Percentiles rank a stretch among this genome's conserved stretches.
Evolutionary conservation across 192 early-diverging fungal species (phyloP).

Genomic region (Coemansia sp.): DNA sequence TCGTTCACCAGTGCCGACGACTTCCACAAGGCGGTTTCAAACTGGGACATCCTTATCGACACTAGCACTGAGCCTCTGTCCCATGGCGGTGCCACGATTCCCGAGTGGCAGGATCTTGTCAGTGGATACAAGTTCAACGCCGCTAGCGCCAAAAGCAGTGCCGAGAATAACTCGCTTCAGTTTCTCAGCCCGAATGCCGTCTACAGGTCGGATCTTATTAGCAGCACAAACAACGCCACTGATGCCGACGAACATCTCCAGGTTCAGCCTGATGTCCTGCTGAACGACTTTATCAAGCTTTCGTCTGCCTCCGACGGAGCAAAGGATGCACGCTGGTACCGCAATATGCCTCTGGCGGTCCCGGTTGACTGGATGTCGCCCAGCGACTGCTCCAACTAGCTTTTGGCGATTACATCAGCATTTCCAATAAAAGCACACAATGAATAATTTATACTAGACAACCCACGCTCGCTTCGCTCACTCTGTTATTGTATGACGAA

Average conservation of each 20-base stretch:
- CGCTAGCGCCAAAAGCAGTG: not conserved
- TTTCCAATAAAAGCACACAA: too few species aligned
- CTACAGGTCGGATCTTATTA: conserved; percentile 64
- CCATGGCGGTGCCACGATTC: conserved; percentile 59
- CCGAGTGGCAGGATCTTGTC: conserved; percentile 43
- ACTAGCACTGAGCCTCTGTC: conserved; percentile 53
- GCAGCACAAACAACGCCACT: conserved; percentile 71
- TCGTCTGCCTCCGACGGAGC: conserved; percentile 55
- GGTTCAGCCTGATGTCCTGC: conserved; percentile 62
- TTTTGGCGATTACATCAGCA: too few species aligned
- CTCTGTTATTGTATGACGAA: too few species aligned
- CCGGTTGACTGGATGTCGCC: conserved; percentile 58
- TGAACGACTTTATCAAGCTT: conserved; percentile 56
- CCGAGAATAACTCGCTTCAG: conserved; percentile 30
- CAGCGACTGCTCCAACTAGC: conserved; percentile 28
- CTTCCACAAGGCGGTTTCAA: conserved; percentile 56
- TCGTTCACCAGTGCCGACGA: conserved; percentile 42
- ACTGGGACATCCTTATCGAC: conserved; percentile 71
- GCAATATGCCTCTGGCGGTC: conserved; percentile 64
- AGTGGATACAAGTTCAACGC: conserved; percentile 29
- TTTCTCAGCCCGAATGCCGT: conserved; percentile 64
- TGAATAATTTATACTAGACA: too few species aligned
- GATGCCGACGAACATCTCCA: conserved; percentile 69
- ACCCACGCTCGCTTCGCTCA: too few species aligned
- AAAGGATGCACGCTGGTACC: conserved; percentile 65